Percentiles rank a stretch among this genome's conserved stretches.
phyloP scores from a whole-genome alignment of 176 grass and related monocot species.

The Poa pratensis region DNA sequence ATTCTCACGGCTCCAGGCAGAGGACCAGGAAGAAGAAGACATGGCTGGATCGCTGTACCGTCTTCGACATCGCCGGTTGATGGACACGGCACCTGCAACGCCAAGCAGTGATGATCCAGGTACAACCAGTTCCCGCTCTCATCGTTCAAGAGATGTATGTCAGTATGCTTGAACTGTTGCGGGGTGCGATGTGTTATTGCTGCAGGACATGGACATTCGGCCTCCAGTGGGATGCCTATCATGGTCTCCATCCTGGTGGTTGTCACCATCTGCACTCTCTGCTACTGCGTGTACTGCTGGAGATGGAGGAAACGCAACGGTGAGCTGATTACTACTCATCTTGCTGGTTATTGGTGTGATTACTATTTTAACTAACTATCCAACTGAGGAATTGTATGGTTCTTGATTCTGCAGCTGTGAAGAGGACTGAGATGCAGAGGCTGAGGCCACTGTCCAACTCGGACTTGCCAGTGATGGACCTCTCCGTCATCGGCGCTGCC shows the following conservation, averaged over 20 bases:
- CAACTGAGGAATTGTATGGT: background rate
- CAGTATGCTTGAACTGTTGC: background rate
- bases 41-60: conserved; percentile 29
- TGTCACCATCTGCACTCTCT: conserved; percentile 59
- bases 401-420: conserved; percentile 58
- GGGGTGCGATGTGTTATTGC: background rate
- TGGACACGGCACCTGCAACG: conserved; percentile 25
- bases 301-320: conserved; percentile 97
- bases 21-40: background rate
- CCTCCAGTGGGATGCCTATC: conserved; percentile 58
- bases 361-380: background rate
- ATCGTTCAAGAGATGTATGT: background rate
- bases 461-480: conserved; percentile 79
- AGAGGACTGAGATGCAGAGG: conserved; percentile 68
- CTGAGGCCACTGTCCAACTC: conserved; percentile 72
- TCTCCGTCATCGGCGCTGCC: conserved; percentile 61
- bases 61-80: conserved; percentile 49
- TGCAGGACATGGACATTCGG: conserved; percentile 53
- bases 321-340: conserved; percentile 25
- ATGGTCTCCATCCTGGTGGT: conserved; percentile 79
- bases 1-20: conserved; percentile 30
- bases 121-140: background rate
- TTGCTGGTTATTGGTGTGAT: background rate
- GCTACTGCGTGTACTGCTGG: conserved; percentile 95
- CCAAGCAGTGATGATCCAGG: conserved; percentile 11